phyloP scores from a whole-genome alignment of 2,329 filamentous ascomycete species.

The Canariomyces notabilis region DNA sequence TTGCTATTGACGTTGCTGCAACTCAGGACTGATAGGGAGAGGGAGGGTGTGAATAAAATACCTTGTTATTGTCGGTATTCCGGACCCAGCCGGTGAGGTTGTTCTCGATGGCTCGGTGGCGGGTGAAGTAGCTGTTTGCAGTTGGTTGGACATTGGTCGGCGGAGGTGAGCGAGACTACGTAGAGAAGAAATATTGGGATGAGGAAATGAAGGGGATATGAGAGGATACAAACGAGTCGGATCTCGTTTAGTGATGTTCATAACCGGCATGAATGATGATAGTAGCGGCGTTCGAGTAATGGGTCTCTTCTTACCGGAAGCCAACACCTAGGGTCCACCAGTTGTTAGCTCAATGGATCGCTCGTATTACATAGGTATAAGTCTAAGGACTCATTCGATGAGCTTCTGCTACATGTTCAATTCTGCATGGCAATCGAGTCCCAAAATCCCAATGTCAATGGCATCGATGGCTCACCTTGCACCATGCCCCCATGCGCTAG shows the following conservation, averaged over 20 bases:
- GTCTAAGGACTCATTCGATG: not conserved
- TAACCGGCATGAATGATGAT: not conserved
- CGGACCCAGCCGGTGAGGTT: slow-evolving; percentile 57
- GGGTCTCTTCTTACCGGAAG: slow-evolving; percentile 41
- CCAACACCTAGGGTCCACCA: slow-evolving; percentile 43
- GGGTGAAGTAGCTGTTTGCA: slow-evolving; percentile 47
- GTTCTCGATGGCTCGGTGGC: slow-evolving; percentile 45
- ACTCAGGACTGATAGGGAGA: too few species aligned
- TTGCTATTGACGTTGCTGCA: too few species aligned
- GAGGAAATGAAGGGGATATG: not conserved
- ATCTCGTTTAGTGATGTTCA: not conserved
- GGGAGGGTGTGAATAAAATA: too few species aligned
- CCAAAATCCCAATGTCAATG: not conserved
- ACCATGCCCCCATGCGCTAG: slow-evolving; percentile 60
- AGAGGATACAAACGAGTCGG: not conserved
- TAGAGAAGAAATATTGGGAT: not conserved
- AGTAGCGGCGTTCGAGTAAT: not conserved
- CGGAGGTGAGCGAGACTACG: not conserved
- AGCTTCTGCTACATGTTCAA: too few species aligned
- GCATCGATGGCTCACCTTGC: slow-evolving; percentile 52
- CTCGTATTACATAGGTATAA: not conserved
- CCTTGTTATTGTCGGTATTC: slow-evolving; percentile 54
- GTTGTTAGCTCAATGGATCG: not conserved
- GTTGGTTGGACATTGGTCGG: not conserved
- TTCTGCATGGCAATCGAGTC: too few species aligned